phyloP scores from a whole-genome alignment of 2,329 filamentous ascomycete genomes.

The Penicillium thymicola region DNA sequence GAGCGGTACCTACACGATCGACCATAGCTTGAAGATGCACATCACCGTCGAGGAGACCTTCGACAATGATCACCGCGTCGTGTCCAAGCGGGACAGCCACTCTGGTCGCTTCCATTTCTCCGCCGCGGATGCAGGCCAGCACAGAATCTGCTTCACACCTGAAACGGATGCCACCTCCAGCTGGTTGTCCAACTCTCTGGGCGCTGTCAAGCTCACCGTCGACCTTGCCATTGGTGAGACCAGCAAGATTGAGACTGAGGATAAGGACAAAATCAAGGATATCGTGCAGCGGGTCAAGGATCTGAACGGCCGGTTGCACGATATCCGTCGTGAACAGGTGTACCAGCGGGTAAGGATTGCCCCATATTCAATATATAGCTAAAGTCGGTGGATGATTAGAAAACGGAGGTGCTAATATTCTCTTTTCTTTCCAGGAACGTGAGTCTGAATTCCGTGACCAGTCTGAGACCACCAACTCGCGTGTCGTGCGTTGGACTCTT shows the following conservation, averaged over 20 bases:
- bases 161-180: constrained; percentile 66
- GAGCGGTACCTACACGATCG: constrained; percentile 64
- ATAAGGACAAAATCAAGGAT: constrained; percentile 89
- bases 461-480: constrained; percentile 85
- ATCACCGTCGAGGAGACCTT: constrained; percentile 96
- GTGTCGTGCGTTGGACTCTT: constrained; percentile 90
- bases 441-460: constrained; percentile 98
- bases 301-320: constrained; percentile 78
- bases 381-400: background rate
- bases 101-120: constrained; percentile 92
- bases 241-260: constrained; percentile 85
- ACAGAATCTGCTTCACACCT: constrained; percentile 91
- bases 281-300: constrained; percentile 86
- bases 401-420: background rate
- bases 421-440: constrained; percentile 65
- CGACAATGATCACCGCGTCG: constrained; percentile 95
- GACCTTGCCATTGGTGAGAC: constrained; percentile 95
- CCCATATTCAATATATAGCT: background rate
- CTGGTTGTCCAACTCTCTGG: constrained; percentile 71
- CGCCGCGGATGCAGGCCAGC: constrained; percentile 89
- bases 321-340: constrained; percentile 90
- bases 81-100: constrained; percentile 74
- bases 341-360: constrained; percentile 75
- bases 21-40: constrained; percentile 74
- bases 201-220: constrained; percentile 77